Evolutionary conservation across 495 filamentous ascomycete genomes (phyloP).

Genomic region (Friedmanniomyces endolithicus): DNA sequence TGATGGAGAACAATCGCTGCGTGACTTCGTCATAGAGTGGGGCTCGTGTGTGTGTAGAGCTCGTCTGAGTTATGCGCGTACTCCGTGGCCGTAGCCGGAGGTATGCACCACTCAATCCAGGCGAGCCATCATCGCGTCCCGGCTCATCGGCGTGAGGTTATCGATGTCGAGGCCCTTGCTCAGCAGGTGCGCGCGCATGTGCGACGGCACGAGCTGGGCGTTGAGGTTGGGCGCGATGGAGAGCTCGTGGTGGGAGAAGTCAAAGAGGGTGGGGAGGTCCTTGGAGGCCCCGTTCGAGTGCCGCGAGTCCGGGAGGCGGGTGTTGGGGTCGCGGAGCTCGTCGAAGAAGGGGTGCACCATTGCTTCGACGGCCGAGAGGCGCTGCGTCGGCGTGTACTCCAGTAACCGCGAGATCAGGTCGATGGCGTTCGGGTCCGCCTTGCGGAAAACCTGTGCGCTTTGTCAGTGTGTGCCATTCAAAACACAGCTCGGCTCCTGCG

Average conservation of each 20-base stretch:
- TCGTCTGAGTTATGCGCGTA: neutral
- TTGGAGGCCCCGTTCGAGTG: constrained; percentile 62
- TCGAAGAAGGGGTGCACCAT: constrained; percentile 99
- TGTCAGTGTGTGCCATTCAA: constrained; percentile 2
- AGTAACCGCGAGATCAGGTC: constrained; percentile 86
- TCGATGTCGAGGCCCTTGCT: constrained; percentile 80
- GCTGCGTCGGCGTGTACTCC: constrained; percentile 94
- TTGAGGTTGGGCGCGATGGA: constrained; percentile 87
- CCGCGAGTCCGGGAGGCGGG: constrained; percentile 83
- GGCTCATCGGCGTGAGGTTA: constrained; percentile 78
- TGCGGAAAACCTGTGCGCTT: constrained; percentile 72
- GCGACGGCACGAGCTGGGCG: constrained; percentile 68
- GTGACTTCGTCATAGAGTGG: constrained; percentile 9
- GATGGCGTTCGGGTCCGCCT: constrained; percentile 82
- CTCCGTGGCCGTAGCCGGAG: neutral
- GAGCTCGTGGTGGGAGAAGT: constrained; percentile 91
- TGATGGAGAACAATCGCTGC: constrained; percentile 14
- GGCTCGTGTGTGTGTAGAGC: neutral
- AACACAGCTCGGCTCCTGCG: constrained; percentile 1
- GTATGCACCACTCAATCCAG: constrained; percentile 85
- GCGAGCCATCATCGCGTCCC: constrained; percentile 94
- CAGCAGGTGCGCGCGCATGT: constrained; percentile 61
- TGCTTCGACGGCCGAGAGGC: constrained; percentile 83
- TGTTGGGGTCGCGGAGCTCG: constrained; percentile 79
- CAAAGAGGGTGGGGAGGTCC: constrained; percentile 79